Conservation (phyloP, 768 basidiomycete genomes). For the Leccinum variicolor region DNA sequence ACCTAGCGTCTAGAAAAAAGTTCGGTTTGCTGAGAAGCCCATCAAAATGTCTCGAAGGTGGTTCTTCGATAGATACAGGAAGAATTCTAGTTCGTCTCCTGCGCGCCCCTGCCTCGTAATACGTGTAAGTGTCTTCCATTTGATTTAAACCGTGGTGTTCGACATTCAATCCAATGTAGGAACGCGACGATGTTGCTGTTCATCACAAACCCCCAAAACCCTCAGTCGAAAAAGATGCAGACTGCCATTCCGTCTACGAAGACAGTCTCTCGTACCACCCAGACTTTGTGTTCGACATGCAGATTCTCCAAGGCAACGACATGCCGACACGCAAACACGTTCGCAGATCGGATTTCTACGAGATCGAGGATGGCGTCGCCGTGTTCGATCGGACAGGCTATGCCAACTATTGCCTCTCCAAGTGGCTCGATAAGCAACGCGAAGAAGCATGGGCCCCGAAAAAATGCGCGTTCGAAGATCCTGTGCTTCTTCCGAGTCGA, state of each 20-base stretch:
- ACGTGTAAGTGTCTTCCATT: slow-evolving; percentile 16
- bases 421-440: slow-evolving; percentile 27
- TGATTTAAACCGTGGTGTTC: not conserved
- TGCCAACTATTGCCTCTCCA: slow-evolving; percentile 23
- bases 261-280: slow-evolving; percentile 26
- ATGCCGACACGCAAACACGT: slow-evolving; percentile 5
- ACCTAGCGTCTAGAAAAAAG: slow-evolving; percentile 14
- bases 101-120: slow-evolving; percentile 28
- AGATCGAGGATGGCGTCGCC: slow-evolving; percentile 27
- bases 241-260: slow-evolving; percentile 26
- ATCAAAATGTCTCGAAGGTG: slow-evolving; percentile 18
- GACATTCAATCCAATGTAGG: slow-evolving; percentile 13
- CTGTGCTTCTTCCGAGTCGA: slow-evolving; percentile 10
- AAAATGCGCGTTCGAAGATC: slow-evolving; percentile 23
- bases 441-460: slow-evolving; percentile 12
- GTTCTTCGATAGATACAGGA: slow-evolving; percentile 17
- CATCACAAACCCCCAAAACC: not conserved
- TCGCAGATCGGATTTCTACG: slow-evolving; percentile 24
- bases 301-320: slow-evolving; percentile 15
- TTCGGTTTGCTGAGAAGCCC: slow-evolving; percentile 28
- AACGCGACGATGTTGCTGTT: not conserved
- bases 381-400: slow-evolving; percentile 26
- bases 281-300: slow-evolving; percentile 16
- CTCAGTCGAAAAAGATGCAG: slow-evolving; percentile 13
- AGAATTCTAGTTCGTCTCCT: slow-evolving; percentile 13